Conservation (phyloP, 2,329 filamentous ascomycete genomes). For the Sclerotinia glacialis region DNA sequence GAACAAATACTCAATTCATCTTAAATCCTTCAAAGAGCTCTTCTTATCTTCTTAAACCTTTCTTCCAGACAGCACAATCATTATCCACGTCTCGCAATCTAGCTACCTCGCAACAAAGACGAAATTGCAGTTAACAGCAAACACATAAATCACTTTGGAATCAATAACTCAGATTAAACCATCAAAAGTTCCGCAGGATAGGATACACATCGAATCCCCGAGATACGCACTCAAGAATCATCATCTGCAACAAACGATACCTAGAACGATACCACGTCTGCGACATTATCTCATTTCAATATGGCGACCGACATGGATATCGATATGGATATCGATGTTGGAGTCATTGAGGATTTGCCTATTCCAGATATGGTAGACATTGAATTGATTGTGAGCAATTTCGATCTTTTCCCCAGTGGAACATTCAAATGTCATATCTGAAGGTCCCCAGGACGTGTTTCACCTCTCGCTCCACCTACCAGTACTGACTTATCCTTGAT, state of each 20-base stretch:
- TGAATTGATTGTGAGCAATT: conserved; percentile 19
- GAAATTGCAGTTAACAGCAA: neutral
- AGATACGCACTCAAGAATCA: neutral
- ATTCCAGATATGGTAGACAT: conserved; percentile 19
- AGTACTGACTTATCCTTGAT: neutral
- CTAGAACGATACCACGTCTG: neutral
- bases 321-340: conserved; percentile 71
- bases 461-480: neutral
- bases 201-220: neutral
- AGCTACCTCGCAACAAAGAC: neutral
- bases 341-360: conserved; percentile 44
- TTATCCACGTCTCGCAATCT: neutral
- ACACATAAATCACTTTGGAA: neutral
- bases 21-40: neutral
- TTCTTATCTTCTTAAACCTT: neutral
- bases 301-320: conserved; percentile 60
- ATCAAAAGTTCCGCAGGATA: neutral
- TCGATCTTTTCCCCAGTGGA: neutral
- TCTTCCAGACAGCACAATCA: neutral
- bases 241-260: neutral
- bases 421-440: neutral
- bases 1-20: neutral
- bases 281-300: conserved; percentile 14
- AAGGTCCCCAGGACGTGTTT: neutral
- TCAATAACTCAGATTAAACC: neutral